These are phyloP conservation scores for Pseudisothecium myosuroides DNA, from an alignment of 225 moss, liverwort and hornwort genomes.

Conservation along the genomic window DNA sequence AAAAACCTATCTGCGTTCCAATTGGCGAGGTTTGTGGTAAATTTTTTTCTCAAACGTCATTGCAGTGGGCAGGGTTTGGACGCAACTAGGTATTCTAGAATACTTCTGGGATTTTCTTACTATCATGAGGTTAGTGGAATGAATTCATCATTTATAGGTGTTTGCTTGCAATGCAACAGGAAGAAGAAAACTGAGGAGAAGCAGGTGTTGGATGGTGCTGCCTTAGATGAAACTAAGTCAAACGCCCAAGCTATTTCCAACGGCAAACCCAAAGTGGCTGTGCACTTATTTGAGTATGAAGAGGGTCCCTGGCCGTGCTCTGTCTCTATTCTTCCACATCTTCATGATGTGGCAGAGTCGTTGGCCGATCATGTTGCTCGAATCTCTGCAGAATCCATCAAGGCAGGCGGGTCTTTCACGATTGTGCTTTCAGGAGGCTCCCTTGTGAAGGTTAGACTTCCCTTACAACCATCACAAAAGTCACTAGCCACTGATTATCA, in stretches of 20 bases:
- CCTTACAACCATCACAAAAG: background rate
- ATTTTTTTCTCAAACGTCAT: background rate
- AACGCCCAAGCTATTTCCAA: background rate
- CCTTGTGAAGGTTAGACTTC: conserved; percentile 39
- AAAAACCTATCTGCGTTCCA: background rate
- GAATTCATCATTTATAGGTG: background rate
- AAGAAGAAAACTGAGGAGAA: conserved; percentile 22
- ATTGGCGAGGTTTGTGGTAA: background rate
- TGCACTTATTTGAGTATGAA: conserved; percentile 42
- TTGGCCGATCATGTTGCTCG: conserved; percentile 56
- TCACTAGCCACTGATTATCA: background rate
- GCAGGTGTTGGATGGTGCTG: conserved; percentile 14
- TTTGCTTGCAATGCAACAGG: conserved; percentile 7
- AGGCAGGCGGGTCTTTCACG: conserved; percentile 44
- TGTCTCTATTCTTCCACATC: conserved; percentile 26
- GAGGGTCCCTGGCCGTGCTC: conserved; percentile 40
- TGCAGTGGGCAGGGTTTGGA: background rate
- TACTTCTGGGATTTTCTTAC: background rate
- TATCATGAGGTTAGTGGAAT: background rate
- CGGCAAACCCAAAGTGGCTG: conserved; percentile 24
- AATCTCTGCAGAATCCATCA: conserved; percentile 56
- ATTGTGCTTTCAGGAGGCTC: conserved; percentile 86
- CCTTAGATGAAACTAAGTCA: background rate
- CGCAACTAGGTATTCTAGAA: background rate
- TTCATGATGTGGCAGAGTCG: conserved; percentile 23